Conservation (phyloP, 768 basidiomycete species). For the Podaxis sp. region DNA sequence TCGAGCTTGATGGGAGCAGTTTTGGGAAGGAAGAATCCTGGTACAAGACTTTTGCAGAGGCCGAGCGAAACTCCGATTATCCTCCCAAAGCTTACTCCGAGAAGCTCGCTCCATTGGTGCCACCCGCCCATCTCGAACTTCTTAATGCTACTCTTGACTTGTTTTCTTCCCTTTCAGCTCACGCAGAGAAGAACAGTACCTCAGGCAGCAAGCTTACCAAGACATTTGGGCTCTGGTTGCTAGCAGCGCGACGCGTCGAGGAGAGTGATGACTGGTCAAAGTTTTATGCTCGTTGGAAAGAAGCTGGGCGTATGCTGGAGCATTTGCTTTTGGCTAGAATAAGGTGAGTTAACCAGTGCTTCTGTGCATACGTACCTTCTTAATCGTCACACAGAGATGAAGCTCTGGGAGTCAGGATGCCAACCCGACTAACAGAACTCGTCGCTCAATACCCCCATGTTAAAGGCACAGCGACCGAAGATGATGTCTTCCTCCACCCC, state of each 20-base stretch:
- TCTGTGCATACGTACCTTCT: background rate
- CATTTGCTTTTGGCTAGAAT: slow-evolving; percentile 75
- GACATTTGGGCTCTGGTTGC: slow-evolving; percentile 72
- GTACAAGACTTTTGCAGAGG: slow-evolving; percentile 64
- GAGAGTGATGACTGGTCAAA: slow-evolving; percentile 56
- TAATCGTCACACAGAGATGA: slow-evolving; percentile 50
- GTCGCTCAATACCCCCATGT: slow-evolving; percentile 69
- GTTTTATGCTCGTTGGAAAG: slow-evolving; percentile 78
- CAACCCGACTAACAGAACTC: slow-evolving; percentile 68
- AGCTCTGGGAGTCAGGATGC: slow-evolving; percentile 53
- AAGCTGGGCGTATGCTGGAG: slow-evolving; percentile 68
- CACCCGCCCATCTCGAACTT: slow-evolving; percentile 56
- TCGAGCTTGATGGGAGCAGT: slow-evolving; percentile 55
- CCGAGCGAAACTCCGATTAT: slow-evolving; percentile 61
- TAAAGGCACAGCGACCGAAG: slow-evolving; percentile 33
- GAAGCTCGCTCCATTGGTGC: slow-evolving; percentile 58
- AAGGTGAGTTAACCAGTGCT: slow-evolving; percentile 44
- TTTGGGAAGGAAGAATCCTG: slow-evolving; percentile 68
- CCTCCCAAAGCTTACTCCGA: slow-evolving; percentile 64
- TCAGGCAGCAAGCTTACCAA: slow-evolving; percentile 80
- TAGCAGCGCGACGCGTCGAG: slow-evolving; percentile 47
- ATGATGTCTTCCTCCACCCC: slow-evolving; percentile 54
- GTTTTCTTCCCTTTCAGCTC: slow-evolving; percentile 69
- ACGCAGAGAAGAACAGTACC: slow-evolving; percentile 68
- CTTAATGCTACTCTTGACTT: slow-evolving; percentile 58